Conservation (phyloP, 2,329 filamentous ascomycete genomes). For the Clarireedia paspali region DNA sequence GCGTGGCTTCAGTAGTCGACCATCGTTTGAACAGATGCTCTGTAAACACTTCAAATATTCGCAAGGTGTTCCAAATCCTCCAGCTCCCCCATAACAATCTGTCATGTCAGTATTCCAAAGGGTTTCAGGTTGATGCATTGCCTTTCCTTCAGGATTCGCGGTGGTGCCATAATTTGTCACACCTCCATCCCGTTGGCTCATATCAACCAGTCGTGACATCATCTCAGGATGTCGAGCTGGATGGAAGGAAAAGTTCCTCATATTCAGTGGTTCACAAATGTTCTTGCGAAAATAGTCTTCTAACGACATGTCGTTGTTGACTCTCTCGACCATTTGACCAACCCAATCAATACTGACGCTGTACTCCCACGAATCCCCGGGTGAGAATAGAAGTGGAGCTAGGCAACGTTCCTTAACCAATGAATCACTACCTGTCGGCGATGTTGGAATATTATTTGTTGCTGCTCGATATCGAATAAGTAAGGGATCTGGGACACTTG, state of each 20-base stretch:
- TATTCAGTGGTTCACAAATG: conserved; percentile 30
- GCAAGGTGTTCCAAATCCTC: conserved; percentile 29
- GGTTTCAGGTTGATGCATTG: conserved; percentile 8
- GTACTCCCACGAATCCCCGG: conserved; percentile 55
- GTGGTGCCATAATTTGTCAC: conserved; percentile 11
- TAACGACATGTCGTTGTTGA: conserved; percentile 14
- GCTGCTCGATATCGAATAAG: conserved; percentile 12
- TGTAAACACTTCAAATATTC: conserved; percentile 39
- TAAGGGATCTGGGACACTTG: background rate
- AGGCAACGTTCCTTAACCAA: conserved; percentile 6
- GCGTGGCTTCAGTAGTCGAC: conserved; percentile 35
- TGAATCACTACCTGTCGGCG: background rate
- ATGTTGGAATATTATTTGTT: background rate
- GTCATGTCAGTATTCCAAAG: conserved; percentile 7
- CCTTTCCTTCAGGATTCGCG: conserved; percentile 11
- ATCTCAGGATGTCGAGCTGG: conserved; percentile 13
- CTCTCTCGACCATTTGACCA: conserved; percentile 41
- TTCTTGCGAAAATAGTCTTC: conserved; percentile 38
- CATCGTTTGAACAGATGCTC: conserved; percentile 42
- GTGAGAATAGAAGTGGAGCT: conserved; percentile 53
- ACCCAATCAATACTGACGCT: conserved; percentile 47
- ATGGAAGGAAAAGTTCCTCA: conserved; percentile 18
- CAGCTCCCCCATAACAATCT: conserved; percentile 29
- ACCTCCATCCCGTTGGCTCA: conserved; percentile 17
- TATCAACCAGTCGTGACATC: conserved; percentile 13